These are phyloP conservation scores for Neospora caninum DNA, from an alignment of 169 alveolate species.

Conservation along the genomic window DNA sequence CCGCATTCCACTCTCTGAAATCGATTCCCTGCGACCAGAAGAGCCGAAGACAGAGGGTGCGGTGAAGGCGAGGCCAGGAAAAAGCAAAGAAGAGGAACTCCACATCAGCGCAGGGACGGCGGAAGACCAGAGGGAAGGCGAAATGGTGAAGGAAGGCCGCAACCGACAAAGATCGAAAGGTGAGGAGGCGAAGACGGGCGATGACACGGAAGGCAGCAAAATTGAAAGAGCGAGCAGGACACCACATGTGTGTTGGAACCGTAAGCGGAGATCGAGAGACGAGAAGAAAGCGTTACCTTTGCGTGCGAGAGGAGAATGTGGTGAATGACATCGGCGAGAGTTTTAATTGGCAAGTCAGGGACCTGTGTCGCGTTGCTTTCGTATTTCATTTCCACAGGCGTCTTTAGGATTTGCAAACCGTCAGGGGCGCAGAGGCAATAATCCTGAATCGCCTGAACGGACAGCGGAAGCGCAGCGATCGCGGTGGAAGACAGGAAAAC, in stretches of 20 bases:
- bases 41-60: neutral
- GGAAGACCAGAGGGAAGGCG: too few relatives aligned
- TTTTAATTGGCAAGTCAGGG: constrained; percentile 60
- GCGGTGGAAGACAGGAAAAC: neutral
- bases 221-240: too few relatives aligned
- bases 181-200: too few relatives aligned
- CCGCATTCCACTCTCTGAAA: constrained; percentile 96
- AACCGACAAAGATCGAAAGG: too few relatives aligned
- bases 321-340: constrained; percentile 83
- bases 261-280: too few relatives aligned
- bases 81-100: neutral
- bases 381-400: constrained; percentile 84
- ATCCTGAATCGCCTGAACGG: constrained; percentile 80
- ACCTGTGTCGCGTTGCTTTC: constrained; percentile 77
- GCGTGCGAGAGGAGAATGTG: constrained; percentile 87
- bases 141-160: too few relatives aligned
- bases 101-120: too few relatives aligned
- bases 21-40: constrained; percentile 77
- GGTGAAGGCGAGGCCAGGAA: neutral
- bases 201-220: too few relatives aligned
- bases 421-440: constrained; percentile 83
- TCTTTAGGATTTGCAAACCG: constrained; percentile 81
- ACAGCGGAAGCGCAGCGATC: neutral
- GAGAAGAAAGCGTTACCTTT: constrained; percentile 28
- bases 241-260: too few relatives aligned